A percentile compares a stretch with the other conserved stretches of the same genome.
Evolutionary conservation across 345 rosid species (phyloP).

Genomic region (Rhodomyrtus tomentosa): DNA sequence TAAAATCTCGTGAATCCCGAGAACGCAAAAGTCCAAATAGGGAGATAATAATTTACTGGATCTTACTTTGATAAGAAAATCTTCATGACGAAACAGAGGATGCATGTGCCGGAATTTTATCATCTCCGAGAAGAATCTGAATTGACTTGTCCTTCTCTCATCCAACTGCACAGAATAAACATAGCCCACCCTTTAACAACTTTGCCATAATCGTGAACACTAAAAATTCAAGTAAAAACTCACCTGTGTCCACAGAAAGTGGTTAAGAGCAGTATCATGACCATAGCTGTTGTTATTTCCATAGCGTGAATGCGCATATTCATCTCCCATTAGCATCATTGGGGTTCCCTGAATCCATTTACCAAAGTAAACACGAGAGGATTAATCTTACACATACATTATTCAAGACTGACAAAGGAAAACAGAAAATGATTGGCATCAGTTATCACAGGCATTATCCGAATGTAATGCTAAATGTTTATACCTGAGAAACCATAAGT

Average conservation of each 20-base stretch:
- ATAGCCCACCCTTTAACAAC: neutral
- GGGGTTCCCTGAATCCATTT: conserved; percentile 54
- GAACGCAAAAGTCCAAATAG: neutral
- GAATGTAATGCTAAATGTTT: neutral
- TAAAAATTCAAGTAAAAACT: neutral
- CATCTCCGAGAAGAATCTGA: conserved; percentile 74
- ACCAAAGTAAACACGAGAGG: neutral
- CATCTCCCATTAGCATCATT: conserved; percentile 98
- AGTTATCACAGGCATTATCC: neutral
- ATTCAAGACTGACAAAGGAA: neutral
- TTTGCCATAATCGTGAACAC: neutral
- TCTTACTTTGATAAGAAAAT: conserved; percentile 58
- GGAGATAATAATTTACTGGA: neutral
- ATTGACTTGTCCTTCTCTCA: conserved; percentile 37
- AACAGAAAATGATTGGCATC: neutral
- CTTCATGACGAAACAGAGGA: conserved; percentile 34
- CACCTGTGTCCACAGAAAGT: conserved; percentile 77
- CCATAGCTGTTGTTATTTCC: conserved; percentile 97
- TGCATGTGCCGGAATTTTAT: conserved; percentile 51
- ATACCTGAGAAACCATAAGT: conserved; percentile 83
- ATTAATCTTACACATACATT: neutral
- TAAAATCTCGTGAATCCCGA: conserved; percentile 2
- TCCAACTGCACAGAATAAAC: conserved; percentile 28
- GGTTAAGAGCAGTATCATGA: conserved; percentile 73
- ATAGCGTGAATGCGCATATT: conserved; percentile 75